Conservation (phyloP, 495 filamentous ascomycete species). For the Penicillium steckii region DNA sequence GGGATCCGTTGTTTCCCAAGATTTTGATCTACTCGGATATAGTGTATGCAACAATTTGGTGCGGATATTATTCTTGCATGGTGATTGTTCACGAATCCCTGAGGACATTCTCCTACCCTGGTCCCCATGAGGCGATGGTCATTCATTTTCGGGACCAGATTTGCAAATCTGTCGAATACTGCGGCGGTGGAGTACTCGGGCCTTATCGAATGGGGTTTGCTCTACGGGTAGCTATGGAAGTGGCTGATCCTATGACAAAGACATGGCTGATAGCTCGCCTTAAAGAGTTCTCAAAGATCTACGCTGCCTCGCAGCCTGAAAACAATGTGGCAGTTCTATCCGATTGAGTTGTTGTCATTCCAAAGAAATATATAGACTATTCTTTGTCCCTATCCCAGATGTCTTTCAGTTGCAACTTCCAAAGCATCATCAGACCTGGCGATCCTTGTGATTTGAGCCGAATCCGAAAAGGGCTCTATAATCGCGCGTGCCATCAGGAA, state of each 20-base stretch:
- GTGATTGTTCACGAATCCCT: slow-evolving; percentile 31
- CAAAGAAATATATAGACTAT: neutral
- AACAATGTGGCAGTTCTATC: slow-evolving; percentile 10
- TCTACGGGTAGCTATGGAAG: slow-evolving; percentile 31
- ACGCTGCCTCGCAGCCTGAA: slow-evolving; percentile 24
- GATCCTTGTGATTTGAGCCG: neutral
- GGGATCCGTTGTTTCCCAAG: slow-evolving; percentile 24
- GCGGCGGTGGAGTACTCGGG: slow-evolving; percentile 26
- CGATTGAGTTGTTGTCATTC: neutral
- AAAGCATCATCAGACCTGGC: neutral
- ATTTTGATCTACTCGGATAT: slow-evolving; percentile 28
- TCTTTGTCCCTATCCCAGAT: neutral
- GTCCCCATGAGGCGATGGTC: slow-evolving; percentile 27
- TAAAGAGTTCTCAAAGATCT: slow-evolving; percentile 26
- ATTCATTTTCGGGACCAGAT: slow-evolving; percentile 34
- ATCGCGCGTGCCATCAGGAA: slow-evolving; percentile 25
- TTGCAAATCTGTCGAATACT: slow-evolving; percentile 36
- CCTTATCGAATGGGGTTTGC: slow-evolving; percentile 34
- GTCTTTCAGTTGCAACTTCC: slow-evolving; percentile 2
- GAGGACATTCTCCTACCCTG: slow-evolving; percentile 24
- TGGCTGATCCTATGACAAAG: slow-evolving; percentile 25
- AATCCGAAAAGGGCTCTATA: slow-evolving; percentile 20
- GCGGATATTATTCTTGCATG: slow-evolving; percentile 35
- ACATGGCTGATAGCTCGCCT: slow-evolving; percentile 28
- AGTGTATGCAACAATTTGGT: slow-evolving; percentile 24